A percentile compares a stretch with the other conserved stretches of the same genome.
phyloP scores from a whole-genome alignment of 83 land plant species.

The Picea engelmannii region DNA sequence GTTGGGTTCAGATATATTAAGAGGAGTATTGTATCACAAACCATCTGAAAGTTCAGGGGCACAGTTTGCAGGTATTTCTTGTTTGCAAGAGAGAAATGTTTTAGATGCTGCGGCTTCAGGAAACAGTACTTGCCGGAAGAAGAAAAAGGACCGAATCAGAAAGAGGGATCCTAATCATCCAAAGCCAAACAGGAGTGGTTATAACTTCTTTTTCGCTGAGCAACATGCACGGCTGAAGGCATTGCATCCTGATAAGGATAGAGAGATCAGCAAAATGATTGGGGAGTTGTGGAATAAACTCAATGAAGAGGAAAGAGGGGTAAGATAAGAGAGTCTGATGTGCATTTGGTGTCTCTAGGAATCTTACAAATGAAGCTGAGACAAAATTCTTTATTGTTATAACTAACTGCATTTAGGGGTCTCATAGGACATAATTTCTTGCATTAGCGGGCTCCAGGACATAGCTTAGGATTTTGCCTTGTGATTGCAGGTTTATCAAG shows the following conservation, averaged over 20 bases:
- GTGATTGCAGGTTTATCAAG: slow-evolving; percentile 47
- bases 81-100: neutral
- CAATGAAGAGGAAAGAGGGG: slow-evolving; percentile 61
- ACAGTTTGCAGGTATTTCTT: slow-evolving; percentile 21
- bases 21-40: slow-evolving; percentile 59
- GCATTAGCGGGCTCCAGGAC: too few relatives aligned
- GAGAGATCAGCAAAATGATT: slow-evolving; percentile 61
- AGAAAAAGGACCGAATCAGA: slow-evolving; percentile 21
- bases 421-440: neutral
- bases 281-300: slow-evolving; percentile 67
- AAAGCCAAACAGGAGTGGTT: slow-evolving; percentile 68
- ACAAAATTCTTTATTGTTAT: neutral
- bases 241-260: slow-evolving; percentile 56
- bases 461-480: neutral
- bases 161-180: slow-evolving; percentile 54
- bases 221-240: slow-evolving; percentile 59
- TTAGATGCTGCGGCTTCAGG: slow-evolving; percentile 10
- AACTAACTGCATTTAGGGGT: neutral
- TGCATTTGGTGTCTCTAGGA: neutral
- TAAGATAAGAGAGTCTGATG: slow-evolving; percentile 21
- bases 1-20: slow-evolving; percentile 55
- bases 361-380: neutral
- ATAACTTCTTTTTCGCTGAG: slow-evolving; percentile 80
- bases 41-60: slow-evolving; percentile 20
- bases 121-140: slow-evolving; percentile 9